Percentiles rank a stretch among this genome's conserved stretches.
phyloP scores from a whole-genome alignment of 768 basidiomycete species.

The Trametes gibbosa region DNA sequence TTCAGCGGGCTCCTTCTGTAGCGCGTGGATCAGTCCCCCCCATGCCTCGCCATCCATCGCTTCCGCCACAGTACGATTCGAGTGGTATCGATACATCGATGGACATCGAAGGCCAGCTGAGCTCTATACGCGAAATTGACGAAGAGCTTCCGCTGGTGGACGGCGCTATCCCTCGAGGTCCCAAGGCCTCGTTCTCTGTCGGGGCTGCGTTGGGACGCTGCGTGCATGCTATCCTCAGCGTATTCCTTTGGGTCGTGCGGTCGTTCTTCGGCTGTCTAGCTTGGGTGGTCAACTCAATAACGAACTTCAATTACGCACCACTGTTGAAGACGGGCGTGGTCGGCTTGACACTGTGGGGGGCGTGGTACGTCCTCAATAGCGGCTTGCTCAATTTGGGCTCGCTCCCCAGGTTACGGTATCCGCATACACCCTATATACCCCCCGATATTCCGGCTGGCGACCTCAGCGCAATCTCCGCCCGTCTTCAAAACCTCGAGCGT shows the following conservation, averaged over 20 bases:
- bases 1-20: constrained; percentile 19
- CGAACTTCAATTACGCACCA: constrained; percentile 32
- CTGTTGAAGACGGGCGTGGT: constrained; percentile 44
- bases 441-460: constrained; percentile 63
- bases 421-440: constrained; percentile 41
- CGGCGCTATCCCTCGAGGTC: constrained; percentile 31
- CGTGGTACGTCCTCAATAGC: constrained; percentile 41
- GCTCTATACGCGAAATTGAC: constrained; percentile 65
- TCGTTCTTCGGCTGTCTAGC: neutral
- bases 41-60: constrained; percentile 33
- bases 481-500: constrained; percentile 62
- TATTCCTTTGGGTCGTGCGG: constrained; percentile 4
- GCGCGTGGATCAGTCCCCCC: constrained; percentile 33
- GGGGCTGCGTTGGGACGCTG: constrained; percentile 43
- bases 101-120: constrained; percentile 51
- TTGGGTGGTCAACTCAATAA: constrained; percentile 32
- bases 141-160: constrained; percentile 37
- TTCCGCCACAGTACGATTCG: constrained; percentile 37
- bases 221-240: constrained; percentile 37
- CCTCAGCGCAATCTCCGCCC: constrained; percentile 60
- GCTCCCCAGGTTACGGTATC: constrained; percentile 30
- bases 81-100: constrained; percentile 27
- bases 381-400: constrained; percentile 20
- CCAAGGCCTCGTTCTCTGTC: constrained; percentile 38
- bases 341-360: constrained; percentile 41